A percentile compares a stretch with the other conserved stretches of the same genome.
Evolutionary conservation across 164 flowering plant species (phyloP).

Genomic region (Nelumbo lutea): DNA sequence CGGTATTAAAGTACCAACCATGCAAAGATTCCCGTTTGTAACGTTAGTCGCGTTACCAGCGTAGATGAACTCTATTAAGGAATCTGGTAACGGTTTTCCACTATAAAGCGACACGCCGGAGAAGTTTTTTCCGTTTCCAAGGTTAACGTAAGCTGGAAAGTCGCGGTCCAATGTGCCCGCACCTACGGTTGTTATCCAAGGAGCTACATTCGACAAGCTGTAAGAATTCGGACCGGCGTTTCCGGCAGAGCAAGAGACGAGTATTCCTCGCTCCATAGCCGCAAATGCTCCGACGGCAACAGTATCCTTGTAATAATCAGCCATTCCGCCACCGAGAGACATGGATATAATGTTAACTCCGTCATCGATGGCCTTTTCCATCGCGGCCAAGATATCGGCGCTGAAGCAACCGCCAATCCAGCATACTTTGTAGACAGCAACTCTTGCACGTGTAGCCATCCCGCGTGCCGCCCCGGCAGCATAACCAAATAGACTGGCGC

Average conservation of each 20-base stretch:
- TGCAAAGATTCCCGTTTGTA: not conserved
- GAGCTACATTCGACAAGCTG: slow-evolving; percentile 10
- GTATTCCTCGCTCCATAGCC: slow-evolving; percentile 16
- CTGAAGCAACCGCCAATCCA: slow-evolving; percentile 12
- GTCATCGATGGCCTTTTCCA: slow-evolving; percentile 17
- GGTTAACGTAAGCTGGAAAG: slow-evolving; percentile 3
- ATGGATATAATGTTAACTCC: slow-evolving; percentile 12
- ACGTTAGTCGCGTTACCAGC: not conserved
- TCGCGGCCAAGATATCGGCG: slow-evolving; percentile 8
- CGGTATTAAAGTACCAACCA: not conserved
- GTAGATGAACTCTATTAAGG: not conserved
- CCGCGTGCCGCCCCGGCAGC: slow-evolving; percentile 16
- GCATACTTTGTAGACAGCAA: slow-evolving; percentile 14
- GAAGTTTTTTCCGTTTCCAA: slow-evolving; percentile 4
- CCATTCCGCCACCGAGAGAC: slow-evolving; percentile 9
- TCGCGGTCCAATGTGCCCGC: slow-evolving; percentile 15
- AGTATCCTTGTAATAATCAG: slow-evolving; percentile 2
- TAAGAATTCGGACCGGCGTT: slow-evolving; percentile 9
- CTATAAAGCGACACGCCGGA: slow-evolving; percentile 11
- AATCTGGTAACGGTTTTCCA: not conserved
- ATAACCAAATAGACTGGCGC: slow-evolving; percentile 11
- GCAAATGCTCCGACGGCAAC: slow-evolving; percentile 14
- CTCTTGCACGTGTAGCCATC: slow-evolving; percentile 11
- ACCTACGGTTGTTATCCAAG: slow-evolving; percentile 14
- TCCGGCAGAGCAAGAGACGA: slow-evolving; percentile 21